Base-by-base conservation (phyloP, 148 eudicot species). In the Cornus suecica region DNA sequence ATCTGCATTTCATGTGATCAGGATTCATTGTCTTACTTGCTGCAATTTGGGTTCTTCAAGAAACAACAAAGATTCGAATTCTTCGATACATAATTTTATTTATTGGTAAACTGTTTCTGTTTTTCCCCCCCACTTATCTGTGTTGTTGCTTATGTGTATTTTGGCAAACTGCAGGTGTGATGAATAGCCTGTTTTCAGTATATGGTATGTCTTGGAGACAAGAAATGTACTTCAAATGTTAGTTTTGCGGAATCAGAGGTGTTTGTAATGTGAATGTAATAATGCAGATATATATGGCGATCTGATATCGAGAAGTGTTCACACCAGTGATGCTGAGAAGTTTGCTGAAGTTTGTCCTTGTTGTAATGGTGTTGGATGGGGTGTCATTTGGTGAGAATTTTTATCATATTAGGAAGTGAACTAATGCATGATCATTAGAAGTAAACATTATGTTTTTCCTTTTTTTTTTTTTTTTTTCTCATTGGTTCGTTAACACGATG, bases 261-360 rank as follows among this genome's bases (percentile, higher is more conserved):
- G 72, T 11, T 74, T 74, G 41, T 18, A 15, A 30, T 51, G 61
- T 27, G 31, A 3, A 63, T 83, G 68, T 72, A 65, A 31, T 77
- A 8, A 32, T 77, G 81, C 89, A 95, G 99, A 95, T 83, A 95
- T 95, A 30, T 95, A 91, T 65, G 99, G 90, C 79, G 97, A 95
- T 81, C 87, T 93, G 45, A 95, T 95, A 84, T 92, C 99, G 30
- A 87, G 99, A 81, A 86, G 97, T 81, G 99, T 92, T 67, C 34
- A 92, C 83, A 79, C 97, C 0, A 95, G 99, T 74, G 99, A 95
- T 81, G 99, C 99, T 71, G 99, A 95, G 92, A 93, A 92, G 81
- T 95, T 95, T 76, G 99, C 99, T 16, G 99, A 95, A 87, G 71
- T 95, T 78, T 95, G 99, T 74, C 96, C 96, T 13, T 95, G 99